Percentiles rank a stretch among this genome's conserved stretches.
phyloP scores from a whole-genome alignment of 2,329 filamentous ascomycete species.

The Alternaria hordeiaustralica region DNA sequence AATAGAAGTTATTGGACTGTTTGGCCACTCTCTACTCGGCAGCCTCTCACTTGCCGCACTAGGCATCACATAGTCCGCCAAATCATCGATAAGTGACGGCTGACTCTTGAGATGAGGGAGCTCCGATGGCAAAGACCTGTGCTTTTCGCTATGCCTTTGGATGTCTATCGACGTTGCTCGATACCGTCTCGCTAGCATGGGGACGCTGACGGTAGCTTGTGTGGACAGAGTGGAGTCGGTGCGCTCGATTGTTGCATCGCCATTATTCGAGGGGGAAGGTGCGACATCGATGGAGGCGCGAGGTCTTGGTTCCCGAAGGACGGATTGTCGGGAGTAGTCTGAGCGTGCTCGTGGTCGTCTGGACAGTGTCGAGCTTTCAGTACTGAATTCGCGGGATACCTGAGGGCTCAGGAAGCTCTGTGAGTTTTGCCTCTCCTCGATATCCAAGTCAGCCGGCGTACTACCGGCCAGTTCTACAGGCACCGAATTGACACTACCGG shows the following conservation, averaged over 20 bases:
- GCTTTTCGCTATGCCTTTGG: slow-evolving; percentile 14
- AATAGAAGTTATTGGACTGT: not conserved
- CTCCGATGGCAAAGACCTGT: slow-evolving; percentile 24
- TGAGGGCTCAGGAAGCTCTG: slow-evolving; percentile 11
- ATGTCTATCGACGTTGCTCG: slow-evolving; percentile 26
- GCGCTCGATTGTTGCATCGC: slow-evolving; percentile 22
- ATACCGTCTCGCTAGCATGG: slow-evolving; percentile 24
- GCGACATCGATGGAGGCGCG: slow-evolving; percentile 3
- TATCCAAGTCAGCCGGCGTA: slow-evolving; percentile 29
- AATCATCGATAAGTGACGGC: slow-evolving; percentile 31
- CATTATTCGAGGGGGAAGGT: slow-evolving; percentile 13
- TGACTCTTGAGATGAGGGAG: slow-evolving; percentile 27
- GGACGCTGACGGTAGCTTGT: slow-evolving; percentile 14
- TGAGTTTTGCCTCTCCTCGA: slow-evolving; percentile 16
- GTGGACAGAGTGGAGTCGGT: slow-evolving; percentile 27
- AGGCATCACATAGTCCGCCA: slow-evolving; percentile 29
- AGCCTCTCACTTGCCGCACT: slow-evolving; percentile 12
- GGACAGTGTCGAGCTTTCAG: not conserved
- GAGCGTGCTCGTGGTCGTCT: slow-evolving; percentile 5
- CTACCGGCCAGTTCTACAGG: slow-evolving; percentile 38
- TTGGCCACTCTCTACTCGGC: not conserved
- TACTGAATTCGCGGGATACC: not conserved
- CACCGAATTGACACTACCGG: slow-evolving; percentile 19
- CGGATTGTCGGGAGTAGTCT: not conserved
- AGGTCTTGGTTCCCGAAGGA: not conserved